Evolutionary conservation across 495 filamentous ascomycete genomes (phyloP), one percentile per base, ranked within the genome.

Genomic region (Penicillium simplicissimum): DNA sequence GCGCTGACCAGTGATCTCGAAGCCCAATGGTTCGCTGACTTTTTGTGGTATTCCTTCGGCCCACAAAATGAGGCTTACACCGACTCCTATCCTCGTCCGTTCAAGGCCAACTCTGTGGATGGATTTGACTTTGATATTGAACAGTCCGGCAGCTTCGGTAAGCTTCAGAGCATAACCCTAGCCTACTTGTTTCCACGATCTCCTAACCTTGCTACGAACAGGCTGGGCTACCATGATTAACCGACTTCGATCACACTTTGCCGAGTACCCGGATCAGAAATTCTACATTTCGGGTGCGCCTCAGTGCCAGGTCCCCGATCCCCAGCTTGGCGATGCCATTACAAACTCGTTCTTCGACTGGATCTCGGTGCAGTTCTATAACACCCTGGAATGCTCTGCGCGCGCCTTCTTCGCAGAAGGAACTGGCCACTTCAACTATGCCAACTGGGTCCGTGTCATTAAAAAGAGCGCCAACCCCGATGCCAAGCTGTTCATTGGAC

Each of bases 71-170:
- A 49, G 11, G 11, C 10, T n/a, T 34, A 14, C n/a, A 36, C 6
- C 13, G 45, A 14, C 14, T 0, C 33, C 8, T 70, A 49, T 17
- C 80, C 82, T 60, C 83, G 87, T 58, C 89, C 89, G 1, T 90
- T 91, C 64, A 81, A 82, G 9, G 64, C 79, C 33, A 81, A 83
- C 25, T 74, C 83, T 8, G 70, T 91, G 55, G 89, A 92, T 72
- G 88, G 89, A 4, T 91, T 91, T 59, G 89, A 92, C 64, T 82
- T 90, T 63, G 86, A 89, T 74, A 81, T 88, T 37, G 87, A 90
- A 66, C 62, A 74, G 67, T 60, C 74, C 69, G 64, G 80, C 68
- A 34, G 68, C 67, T 47, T 67, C 74, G 71, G 83, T 80, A 82
- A 60, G 76, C 71, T 66, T 55, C n/a, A 4, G 52, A n/a, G 47